Conservation (phyloP, 768 basidiomycete genomes). For the Lentinula edodes region DNA sequence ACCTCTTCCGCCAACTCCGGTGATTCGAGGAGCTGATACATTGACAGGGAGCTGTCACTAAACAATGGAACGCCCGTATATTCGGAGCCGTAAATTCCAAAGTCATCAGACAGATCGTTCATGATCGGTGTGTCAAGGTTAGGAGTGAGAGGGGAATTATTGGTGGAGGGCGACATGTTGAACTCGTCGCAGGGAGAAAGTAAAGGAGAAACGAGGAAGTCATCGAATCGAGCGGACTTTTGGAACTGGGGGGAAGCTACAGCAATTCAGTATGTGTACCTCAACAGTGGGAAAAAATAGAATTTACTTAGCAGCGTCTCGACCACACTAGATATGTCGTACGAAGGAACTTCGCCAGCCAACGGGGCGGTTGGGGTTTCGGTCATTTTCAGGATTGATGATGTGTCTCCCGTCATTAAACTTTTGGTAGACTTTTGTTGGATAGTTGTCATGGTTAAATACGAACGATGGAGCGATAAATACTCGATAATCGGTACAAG, state of each 20-base stretch:
- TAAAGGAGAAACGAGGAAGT: constrained; percentile 8
- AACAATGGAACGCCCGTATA: constrained; percentile 2
- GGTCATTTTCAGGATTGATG: neutral
- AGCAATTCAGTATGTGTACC: neutral
- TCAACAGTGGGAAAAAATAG: neutral
- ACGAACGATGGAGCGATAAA: constrained; percentile 48
- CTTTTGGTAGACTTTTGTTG: constrained; percentile 32
- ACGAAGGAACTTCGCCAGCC: constrained; percentile 15
- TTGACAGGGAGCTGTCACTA: neutral
- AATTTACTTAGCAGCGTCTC: constrained; percentile 10
- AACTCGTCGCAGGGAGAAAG: constrained; percentile 6
- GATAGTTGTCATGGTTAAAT: constrained; percentile 58
- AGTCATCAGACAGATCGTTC: constrained; percentile 2
- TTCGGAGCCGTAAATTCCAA: neutral
- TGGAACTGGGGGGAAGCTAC: neutral
- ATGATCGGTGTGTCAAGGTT: constrained; percentile 6
- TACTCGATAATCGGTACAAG: constrained; percentile 39
- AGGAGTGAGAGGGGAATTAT: constrained; percentile 3
- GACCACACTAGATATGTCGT: constrained; percentile 5
- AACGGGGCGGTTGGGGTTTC: constrained; percentile 4
- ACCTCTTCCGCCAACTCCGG: neutral
- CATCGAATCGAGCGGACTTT: constrained; percentile 2
- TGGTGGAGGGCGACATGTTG: constrained; percentile 1
- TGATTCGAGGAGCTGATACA: neutral
- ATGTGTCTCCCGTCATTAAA: neutral